Evolutionary conservation across 768 basidiomycete genomes (phyloP).

Genomic region (Mycena belliarum): DNA sequence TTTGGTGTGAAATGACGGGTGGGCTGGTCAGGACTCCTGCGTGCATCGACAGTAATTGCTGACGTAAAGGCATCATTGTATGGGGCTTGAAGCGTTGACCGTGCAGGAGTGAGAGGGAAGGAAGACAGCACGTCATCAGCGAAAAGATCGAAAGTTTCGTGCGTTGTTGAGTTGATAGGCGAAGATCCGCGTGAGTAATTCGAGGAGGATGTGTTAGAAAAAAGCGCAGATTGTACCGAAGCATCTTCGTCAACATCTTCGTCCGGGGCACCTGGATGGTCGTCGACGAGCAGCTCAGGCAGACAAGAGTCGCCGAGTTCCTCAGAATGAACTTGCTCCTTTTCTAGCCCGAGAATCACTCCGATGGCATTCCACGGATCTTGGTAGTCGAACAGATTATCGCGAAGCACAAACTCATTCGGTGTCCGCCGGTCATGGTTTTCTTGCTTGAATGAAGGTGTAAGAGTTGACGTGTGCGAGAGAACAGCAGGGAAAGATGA

Average conservation of each 20-base stretch:
- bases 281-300: background rate
- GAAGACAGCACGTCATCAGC: background rate
- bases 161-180: background rate
- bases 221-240: background rate
- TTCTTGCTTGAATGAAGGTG: background rate
- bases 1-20: background rate
- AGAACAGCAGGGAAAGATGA: background rate
- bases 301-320: background rate
- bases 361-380: slow-evolving; percentile 50
- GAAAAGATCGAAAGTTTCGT: background rate
- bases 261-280: background rate
- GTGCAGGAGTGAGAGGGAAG: background rate
- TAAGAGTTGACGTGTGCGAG: background rate
- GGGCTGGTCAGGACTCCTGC: background rate
- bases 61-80: background rate
- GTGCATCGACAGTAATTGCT: background rate
- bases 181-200: background rate
- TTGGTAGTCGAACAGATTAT: slow-evolving; percentile 38
- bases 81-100: background rate
- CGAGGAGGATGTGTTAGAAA: background rate
- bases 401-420: slow-evolving; percentile 34
- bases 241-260: background rate
- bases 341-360: slow-evolving; percentile 37
- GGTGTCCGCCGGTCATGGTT: background rate
- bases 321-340: background rate